These are phyloP conservation scores for Chlorella sp. DNA, from an alignment of 139 green algal genomes.

Conservation along the genomic window DNA sequence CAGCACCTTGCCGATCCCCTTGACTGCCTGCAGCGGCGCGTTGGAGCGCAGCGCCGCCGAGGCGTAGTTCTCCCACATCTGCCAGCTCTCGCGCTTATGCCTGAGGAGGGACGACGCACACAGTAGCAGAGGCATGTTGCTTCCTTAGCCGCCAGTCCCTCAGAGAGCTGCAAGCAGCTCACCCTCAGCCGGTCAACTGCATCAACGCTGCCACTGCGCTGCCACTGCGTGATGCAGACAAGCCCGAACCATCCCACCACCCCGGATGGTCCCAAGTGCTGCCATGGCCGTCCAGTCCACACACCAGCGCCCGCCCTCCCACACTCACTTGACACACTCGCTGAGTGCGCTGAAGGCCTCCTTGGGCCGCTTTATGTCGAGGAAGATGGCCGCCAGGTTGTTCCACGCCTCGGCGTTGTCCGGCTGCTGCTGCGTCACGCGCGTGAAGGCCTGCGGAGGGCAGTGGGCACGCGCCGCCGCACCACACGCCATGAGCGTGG, in stretches of 20 bases:
- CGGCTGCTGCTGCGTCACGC: slow-evolving; percentile 71
- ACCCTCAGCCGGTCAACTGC: too few species aligned
- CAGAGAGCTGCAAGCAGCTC: too few species aligned
- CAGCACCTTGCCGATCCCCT: slow-evolving; percentile 40
- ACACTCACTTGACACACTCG: slow-evolving; percentile 10
- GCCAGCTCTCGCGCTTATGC: slow-evolving; percentile 77
- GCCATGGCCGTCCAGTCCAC: too few species aligned
- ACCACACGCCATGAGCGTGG: too few species aligned
- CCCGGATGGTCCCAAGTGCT: too few species aligned
- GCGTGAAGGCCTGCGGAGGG: slow-evolving; percentile 40
- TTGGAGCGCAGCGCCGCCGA: slow-evolving; percentile 37
- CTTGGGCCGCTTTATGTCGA: slow-evolving; percentile 38
- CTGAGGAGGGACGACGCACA: slow-evolving; percentile 33
- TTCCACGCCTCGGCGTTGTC: slow-evolving; percentile 91
- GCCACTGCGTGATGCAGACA: too few species aligned
- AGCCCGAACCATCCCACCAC: too few species aligned
- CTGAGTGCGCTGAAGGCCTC: slow-evolving; percentile 21
- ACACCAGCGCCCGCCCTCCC: too few species aligned
- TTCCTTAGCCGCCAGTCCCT: too few species aligned
- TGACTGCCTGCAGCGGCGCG: slow-evolving; percentile 31
- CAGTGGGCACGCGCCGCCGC: neutral
- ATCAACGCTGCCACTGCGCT: too few species aligned
- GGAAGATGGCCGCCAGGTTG: slow-evolving; percentile 87
- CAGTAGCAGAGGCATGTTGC: neutral
- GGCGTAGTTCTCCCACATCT: slow-evolving; percentile 88